Evolutionary conservation across 148 eudicot species (phyloP).

Genomic region (Diospyros lotus): DNA sequence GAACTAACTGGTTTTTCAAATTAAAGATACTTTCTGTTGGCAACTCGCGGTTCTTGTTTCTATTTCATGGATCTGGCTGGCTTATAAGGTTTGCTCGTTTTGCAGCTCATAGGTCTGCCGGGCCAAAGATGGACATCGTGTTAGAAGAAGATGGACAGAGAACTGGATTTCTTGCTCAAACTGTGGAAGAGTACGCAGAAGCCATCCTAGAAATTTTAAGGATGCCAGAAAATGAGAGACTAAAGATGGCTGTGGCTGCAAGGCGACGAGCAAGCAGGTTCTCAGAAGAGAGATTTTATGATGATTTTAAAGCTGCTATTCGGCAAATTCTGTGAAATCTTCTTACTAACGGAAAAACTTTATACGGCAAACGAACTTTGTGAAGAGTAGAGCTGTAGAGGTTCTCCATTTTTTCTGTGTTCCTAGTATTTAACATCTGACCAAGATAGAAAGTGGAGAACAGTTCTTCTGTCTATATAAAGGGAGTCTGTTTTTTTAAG

Average conservation of each 20-base stretch:
- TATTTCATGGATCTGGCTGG: background rate
- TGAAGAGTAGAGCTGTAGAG: too few relatives aligned
- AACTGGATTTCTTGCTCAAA: constrained; percentile 74
- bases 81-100: constrained; percentile 6
- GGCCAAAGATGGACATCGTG: constrained; percentile 96
- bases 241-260: constrained; percentile 80
- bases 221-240: constrained; percentile 58
- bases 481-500: too few relatives aligned
- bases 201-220: constrained; percentile 53
- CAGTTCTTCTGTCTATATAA: too few relatives aligned
- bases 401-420: too few relatives aligned
- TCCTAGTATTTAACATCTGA: too few relatives aligned
- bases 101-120: constrained; percentile 96
- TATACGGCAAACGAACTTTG: constrained; percentile 31
- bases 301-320: constrained; percentile 63
- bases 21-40: background rate
- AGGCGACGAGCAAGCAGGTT: constrained; percentile 75
- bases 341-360: constrained; percentile 4
- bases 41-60: background rate
- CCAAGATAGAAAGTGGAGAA: too few relatives aligned
- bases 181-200: constrained; percentile 69
- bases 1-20: background rate
- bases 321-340: constrained; percentile 41
- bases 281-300: constrained; percentile 76
- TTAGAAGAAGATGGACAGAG: constrained; percentile 69